phyloP scores from a whole-genome alignment of 495 filamentous ascomycete genomes.

The Daldinia grandis region DNA sequence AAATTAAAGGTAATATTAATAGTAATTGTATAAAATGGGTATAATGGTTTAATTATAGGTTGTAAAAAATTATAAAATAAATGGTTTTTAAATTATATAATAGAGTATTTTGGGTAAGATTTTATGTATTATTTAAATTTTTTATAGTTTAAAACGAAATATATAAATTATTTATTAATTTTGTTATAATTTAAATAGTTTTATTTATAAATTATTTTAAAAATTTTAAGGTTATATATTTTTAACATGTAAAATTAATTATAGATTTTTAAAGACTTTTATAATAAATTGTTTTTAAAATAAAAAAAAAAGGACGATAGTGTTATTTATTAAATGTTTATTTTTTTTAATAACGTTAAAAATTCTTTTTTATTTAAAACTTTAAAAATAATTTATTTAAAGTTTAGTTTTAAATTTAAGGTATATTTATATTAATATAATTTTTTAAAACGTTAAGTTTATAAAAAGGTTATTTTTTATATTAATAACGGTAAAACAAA shows the following conservation, averaged over 20 bases:
- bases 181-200: background rate
- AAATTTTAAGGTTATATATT: constrained; percentile 2
- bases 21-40: constrained; percentile 2
- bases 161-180: too few relatives aligned
- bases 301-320: background rate
- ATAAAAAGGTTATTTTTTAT: background rate
- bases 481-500: background rate
- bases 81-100: background rate
- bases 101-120: background rate
- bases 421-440: constrained; percentile 9
- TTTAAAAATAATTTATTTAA: constrained; percentile 2
- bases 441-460: background rate
- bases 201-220: background rate
- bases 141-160: too few relatives aligned
- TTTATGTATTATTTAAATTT: constrained; percentile 4
- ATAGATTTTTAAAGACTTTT: background rate
- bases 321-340: background rate
- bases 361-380: constrained; percentile 3
- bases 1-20: constrained; percentile 1
- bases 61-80: background rate
- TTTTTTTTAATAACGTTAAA: constrained; percentile 9
- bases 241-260: constrained; percentile 6
- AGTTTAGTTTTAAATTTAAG: constrained; percentile 4
- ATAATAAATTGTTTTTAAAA: constrained; percentile 5
- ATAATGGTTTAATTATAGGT: background rate